phyloP scores from a whole-genome alignment of 2,329 filamentous ascomycete genomes.

The Alternaria burnsii region DNA sequence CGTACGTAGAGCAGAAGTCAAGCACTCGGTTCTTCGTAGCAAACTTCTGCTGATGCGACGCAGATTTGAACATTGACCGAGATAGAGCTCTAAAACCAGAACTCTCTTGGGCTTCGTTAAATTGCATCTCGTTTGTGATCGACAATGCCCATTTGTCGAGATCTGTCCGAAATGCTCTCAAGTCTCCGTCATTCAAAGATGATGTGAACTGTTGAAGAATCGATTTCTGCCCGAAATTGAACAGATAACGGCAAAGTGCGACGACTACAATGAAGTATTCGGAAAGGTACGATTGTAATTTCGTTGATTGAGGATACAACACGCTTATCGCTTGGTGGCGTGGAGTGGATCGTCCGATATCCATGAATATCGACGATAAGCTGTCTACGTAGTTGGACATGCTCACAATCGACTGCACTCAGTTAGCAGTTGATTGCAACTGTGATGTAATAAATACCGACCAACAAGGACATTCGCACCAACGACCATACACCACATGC shows the following conservation, averaged over 20 bases:
- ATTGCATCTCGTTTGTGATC: constrained; percentile 50
- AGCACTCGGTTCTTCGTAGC: constrained; percentile 42
- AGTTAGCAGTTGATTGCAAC: constrained; percentile 12
- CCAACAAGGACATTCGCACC: constrained; percentile 54
- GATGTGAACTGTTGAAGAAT: constrained; percentile 42
- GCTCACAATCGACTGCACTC: constrained; percentile 40
- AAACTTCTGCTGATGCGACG: constrained; percentile 25
- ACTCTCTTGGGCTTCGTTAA: constrained; percentile 39
- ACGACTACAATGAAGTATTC: constrained; percentile 57
- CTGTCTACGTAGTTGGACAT: constrained; percentile 51
- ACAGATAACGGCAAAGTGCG: constrained; percentile 49
- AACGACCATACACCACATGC: constrained; percentile 58
- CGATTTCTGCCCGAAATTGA: constrained; percentile 48
- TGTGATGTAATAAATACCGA: constrained; percentile 39
- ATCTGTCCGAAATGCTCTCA: constrained; percentile 46
- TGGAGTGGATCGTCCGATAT: constrained; percentile 49
- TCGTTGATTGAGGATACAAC: constrained; percentile 52
- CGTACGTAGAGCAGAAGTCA: constrained; percentile 54
- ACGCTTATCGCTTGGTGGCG: constrained; percentile 53
- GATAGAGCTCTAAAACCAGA: constrained; percentile 34
- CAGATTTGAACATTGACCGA: constrained; percentile 18
- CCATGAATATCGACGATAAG: constrained; percentile 53
- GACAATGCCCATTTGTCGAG: constrained; percentile 47
- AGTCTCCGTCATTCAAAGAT: constrained; percentile 43
- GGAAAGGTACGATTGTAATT: constrained; percentile 45